Percentiles rank a stretch among this genome's conserved stretches.
Evolutionary conservation across 352 stramenopile species (phyloP).

Genomic region (Plasmopara muralis): DNA sequence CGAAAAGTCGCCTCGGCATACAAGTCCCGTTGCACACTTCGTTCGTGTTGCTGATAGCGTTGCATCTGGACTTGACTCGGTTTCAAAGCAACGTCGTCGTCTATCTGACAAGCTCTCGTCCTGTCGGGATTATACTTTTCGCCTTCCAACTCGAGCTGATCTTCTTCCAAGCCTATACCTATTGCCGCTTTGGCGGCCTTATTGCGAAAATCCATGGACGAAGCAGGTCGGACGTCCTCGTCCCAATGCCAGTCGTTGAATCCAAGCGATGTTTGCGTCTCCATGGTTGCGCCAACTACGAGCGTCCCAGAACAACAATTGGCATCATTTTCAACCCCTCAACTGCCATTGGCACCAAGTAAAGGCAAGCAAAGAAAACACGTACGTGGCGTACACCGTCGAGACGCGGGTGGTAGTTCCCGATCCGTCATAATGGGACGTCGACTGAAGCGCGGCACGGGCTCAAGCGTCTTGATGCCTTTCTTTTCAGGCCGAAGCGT

Average conservation of each 20-base stretch:
- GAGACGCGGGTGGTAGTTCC: constrained; percentile 3
- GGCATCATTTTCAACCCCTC: neutral
- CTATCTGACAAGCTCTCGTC: constrained; percentile 16
- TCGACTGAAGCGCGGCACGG: constrained; percentile 12
- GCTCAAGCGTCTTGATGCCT: constrained; percentile 28
- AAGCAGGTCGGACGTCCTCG: neutral
- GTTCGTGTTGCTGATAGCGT: constrained; percentile 34
- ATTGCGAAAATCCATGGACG: constrained; percentile 8
- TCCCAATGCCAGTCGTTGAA: constrained; percentile 25
- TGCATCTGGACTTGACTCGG: constrained; percentile 31
- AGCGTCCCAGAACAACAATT: neutral
- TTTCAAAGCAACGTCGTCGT: constrained; percentile 27
- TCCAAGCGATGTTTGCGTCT: constrained; percentile 10
- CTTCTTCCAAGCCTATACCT: constrained; percentile 6
- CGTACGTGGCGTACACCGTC: constrained; percentile 14
- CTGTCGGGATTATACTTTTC: constrained; percentile 15
- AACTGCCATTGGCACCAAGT: neutral
- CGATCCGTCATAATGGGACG: constrained; percentile 6
- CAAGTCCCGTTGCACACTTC: constrained; percentile 18
- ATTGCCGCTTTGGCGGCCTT: constrained; percentile 2
- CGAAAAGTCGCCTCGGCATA: constrained; percentile 9
- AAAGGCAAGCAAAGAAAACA: neutral
- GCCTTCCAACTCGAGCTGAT: constrained; percentile 7
- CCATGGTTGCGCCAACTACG: constrained; percentile 10
- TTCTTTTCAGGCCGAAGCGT: constrained; percentile 29